Evolutionary conservation across 2,329 filamentous ascomycete species (phyloP).

Genomic region (Magnaporthiopsis poae): DNA sequence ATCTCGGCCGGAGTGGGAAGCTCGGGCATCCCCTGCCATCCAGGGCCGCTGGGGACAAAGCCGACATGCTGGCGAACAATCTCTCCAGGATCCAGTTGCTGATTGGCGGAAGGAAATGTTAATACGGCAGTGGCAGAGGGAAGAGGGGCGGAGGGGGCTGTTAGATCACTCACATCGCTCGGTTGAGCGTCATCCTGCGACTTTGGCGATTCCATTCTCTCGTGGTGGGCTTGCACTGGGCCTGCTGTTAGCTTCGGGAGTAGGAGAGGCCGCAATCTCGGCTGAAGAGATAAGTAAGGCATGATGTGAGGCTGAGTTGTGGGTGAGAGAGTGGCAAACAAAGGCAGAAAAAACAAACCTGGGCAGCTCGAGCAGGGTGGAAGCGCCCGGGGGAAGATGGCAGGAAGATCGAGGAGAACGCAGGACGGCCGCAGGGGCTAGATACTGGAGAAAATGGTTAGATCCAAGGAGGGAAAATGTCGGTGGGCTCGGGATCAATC

Average conservation of each 20-base stretch:
- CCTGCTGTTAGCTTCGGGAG: not conserved
- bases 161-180: not conserved
- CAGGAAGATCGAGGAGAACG: no score
- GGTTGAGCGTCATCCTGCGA: not conserved
- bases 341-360: no score
- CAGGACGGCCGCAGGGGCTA: no score
- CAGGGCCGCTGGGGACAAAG: constrained; percentile 1
- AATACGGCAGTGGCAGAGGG: not conserved
- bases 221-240: not conserved
- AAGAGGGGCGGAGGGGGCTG: no score
- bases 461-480: no score
- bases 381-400: no score
- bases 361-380: no score
- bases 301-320: not conserved
- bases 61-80: constrained; percentile 8
- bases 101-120: not conserved
- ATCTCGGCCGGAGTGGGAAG: constrained; percentile 47
- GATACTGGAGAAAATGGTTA: no score
- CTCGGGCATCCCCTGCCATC: constrained; percentile 33
- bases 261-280: not conserved
- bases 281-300: no score
- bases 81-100: not conserved
- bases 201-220: not conserved
- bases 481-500: no score
- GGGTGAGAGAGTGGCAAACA: no score